A percentile compares a stretch with the other conserved stretches of the same genome.
These are phyloP conservation scores for Suhomyces terraborum DNA, from an alignment of 1,139 yeast species.

Conservation along the genomic window DNA sequence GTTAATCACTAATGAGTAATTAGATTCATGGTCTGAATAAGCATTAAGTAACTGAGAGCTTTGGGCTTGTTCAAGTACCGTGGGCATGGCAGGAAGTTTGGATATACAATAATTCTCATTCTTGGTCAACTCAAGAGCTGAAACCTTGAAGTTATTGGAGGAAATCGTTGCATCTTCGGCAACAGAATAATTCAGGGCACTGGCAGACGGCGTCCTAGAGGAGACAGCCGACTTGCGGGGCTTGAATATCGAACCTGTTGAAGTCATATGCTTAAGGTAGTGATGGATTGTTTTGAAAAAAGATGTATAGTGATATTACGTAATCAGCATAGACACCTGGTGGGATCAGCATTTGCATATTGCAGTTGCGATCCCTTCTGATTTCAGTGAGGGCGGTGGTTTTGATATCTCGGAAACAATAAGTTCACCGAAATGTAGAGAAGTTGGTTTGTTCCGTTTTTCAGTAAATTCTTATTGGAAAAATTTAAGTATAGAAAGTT, in stretches of 20 bases:
- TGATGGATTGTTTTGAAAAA: slow-evolving; percentile 7
- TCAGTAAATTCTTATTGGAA: no score
- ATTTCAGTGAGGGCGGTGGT: no score
- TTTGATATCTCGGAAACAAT: no score
- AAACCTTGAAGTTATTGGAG: slow-evolving; percentile 4
- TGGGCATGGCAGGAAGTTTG: slow-evolving; percentile 60
- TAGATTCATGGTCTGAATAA: slow-evolving; percentile 53
- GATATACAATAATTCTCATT: slow-evolving; percentile 62
- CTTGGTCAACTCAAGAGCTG: slow-evolving; percentile 54
- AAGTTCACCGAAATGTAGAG: no score
- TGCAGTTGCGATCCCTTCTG: no score
- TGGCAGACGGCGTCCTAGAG: slow-evolving; percentile 4
- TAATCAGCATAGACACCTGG: slow-evolving; percentile 2
- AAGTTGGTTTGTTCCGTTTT: no score
- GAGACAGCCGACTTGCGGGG: slow-evolving; percentile 12
- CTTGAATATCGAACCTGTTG: slow-evolving; percentile 13
- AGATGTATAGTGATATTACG: slow-evolving; percentile 2
- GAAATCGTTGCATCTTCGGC: not conserved
- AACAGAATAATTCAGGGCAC: not conserved
- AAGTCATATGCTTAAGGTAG: slow-evolving; percentile 7
- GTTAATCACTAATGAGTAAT: slow-evolving; percentile 57
- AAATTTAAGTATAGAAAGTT: not conserved
- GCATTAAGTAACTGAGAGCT: slow-evolving; percentile 40
- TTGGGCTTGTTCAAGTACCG: slow-evolving; percentile 32
- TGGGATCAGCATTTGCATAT: no score